Evolutionary conservation across 2,329 filamentous ascomycete species (phyloP).

Genomic region (Arthrobotrys sinensis): DNA sequence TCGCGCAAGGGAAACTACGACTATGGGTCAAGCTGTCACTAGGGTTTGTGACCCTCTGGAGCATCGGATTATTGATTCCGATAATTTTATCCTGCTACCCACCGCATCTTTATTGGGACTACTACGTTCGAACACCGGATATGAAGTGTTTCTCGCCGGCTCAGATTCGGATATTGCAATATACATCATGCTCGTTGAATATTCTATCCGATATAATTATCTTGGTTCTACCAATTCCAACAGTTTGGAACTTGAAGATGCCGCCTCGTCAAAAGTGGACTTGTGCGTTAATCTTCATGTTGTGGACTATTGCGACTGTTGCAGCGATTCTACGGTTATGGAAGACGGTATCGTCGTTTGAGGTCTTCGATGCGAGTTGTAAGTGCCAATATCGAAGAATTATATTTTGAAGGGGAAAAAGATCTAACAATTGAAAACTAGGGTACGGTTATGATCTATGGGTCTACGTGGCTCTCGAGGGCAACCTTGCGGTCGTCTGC

Average conservation of each 20-base stretch:
- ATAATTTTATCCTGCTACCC: constrained; percentile 44
- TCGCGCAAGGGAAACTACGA: constrained; percentile 38
- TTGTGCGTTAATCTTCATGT: constrained; percentile 40
- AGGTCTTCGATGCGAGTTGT: constrained; percentile 49
- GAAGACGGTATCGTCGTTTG: constrained; percentile 33
- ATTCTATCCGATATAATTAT: constrained; percentile 43
- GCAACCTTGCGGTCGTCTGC: constrained; percentile 40
- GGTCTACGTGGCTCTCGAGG: constrained; percentile 45
- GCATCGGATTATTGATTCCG: constrained; percentile 33
- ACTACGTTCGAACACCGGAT: constrained; percentile 33
- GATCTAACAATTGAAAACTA: constrained; percentile 9
- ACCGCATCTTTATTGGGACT: constrained; percentile 43
- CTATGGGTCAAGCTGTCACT: constrained; percentile 37
- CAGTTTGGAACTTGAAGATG: constrained; percentile 40
- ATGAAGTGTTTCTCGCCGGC: constrained; percentile 50
- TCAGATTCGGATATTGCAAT: constrained; percentile 35
- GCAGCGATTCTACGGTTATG: constrained; percentile 34
- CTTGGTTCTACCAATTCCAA: constrained; percentile 34
- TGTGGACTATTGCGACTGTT: constrained; percentile 44
- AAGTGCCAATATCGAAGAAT: not conserved
- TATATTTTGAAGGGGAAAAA: not conserved
- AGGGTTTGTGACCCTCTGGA: constrained; percentile 37
- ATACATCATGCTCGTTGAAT: constrained; percentile 33
- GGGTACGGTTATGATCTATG: constrained; percentile 51
- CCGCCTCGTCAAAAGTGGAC: constrained; percentile 46